Base-by-base conservation (phyloP, 2,329 filamentous ascomycete species). In the Aspergillus tamarii region DNA sequence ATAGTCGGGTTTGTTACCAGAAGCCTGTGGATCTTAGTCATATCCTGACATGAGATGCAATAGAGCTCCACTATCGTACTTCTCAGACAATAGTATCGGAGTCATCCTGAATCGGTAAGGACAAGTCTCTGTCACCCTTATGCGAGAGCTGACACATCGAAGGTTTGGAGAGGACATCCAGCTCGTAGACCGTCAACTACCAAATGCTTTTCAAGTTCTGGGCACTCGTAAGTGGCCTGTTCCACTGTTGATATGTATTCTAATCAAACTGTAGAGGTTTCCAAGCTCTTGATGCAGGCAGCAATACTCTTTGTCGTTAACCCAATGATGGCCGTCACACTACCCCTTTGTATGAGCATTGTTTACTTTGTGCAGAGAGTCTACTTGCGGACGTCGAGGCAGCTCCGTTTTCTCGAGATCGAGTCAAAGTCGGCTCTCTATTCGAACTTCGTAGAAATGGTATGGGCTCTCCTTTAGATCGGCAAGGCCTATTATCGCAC, bases 401-500 rank as follows among this genome's bases (percentile, higher is more conserved):
- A 66, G 23, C 56, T 69, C 34, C 62, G 66, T 36, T 45, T 69
- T 9, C 45, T 70, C 1, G 67, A 70, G 16, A 43, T 70, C n/a
- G 68, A 69, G 57, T 64, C 66, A 28, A 69, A 67, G 23, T 56
- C 66, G 0, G 64, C 66, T 0, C 56, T 70, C 0, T 66, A 64
- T 34, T 64, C 67, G 3, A 61, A 63, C 4, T 65, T 70, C 11
- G 45, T 69, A 2, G 68, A 68, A 53, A 32, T 19, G 14, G 50
- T 53, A 2, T n/a, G 30, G 14, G 14, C 34, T 14, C 6, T 50
- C 11, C 23, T 65, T 6, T 46, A 46, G 0, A 14, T 14, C 5
- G 7, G 23, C 26, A 16, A 34, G 10, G 10, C 5, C 14, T 12
- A 19, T 1, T 7, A 21, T 9, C 7, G 16, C 4, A 34, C 16